Evolutionary conservation across 441 rosid species (phyloP).

Genomic region (Cnidoscolus chayamansa): DNA sequence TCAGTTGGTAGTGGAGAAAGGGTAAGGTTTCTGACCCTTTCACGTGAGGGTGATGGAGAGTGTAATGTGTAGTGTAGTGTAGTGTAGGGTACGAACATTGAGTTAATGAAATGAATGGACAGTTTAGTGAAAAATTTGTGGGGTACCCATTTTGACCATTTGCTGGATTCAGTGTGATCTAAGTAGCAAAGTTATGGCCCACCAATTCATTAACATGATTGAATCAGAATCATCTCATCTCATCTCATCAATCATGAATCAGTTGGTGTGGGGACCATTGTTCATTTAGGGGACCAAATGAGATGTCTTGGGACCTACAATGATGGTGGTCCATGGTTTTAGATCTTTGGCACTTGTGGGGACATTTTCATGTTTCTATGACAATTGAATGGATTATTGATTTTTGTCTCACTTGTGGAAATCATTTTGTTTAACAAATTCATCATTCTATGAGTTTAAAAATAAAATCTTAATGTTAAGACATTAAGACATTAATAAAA

Average conservation of each 20-base stretch:
- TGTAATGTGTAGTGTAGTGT: too few relatives aligned
- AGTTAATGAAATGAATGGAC: constrained; percentile 1
- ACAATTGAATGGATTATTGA: too few relatives aligned
- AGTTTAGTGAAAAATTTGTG: not conserved
- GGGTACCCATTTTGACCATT: constrained; percentile 1
- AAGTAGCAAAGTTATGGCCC: too few relatives aligned
- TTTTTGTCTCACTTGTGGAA: not conserved
- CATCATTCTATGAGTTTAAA: too few relatives aligned
- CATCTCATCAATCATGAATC: not conserved
- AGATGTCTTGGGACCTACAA: not conserved
- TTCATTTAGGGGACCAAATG: not conserved
- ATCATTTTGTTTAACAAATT: not conserved
- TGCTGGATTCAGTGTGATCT: not conserved
- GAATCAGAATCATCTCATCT: too few relatives aligned
- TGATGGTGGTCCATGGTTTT: not conserved
- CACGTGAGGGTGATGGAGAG: constrained; percentile 36
- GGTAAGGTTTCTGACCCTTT: constrained; percentile 31
- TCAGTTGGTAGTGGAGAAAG: constrained; percentile 9
- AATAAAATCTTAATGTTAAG: too few relatives aligned
- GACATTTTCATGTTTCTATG: too few relatives aligned
- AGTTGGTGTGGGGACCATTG: not conserved
- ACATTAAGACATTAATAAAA: too few relatives aligned
- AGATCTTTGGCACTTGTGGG: not conserved
- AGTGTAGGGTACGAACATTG: constrained; percentile 13
- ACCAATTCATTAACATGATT: not conserved